Base-by-base conservation (phyloP, 129 eudicot species). In the Kitagawia praeruptora region DNA sequence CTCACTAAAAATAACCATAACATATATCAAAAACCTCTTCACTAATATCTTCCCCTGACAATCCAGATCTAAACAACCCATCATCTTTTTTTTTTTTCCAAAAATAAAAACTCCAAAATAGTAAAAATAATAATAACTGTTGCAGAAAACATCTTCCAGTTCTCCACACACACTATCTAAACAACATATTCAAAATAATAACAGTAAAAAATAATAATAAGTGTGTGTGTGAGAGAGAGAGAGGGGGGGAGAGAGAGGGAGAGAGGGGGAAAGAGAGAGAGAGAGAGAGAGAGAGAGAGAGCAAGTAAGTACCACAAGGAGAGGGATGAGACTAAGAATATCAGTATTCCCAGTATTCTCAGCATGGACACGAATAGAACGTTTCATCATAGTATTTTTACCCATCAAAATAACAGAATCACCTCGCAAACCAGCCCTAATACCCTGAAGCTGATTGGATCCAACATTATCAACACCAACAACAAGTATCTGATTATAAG, bases 381-480 rank as follows among this genome's bases (percentile, higher is more conserved):
- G 76, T 80, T 87, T 87, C 89, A 90, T 90, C 87, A 90, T 86
- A 2, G 91, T 87, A 44, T 90, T 90, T 82, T 90, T 90, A 7
- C 94, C 91, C 94, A 87, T 90, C 31, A 90, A 49, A 71, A 90
- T 84, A 31, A 86, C 46, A 19, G 94, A 90, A 7, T 87, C 89
- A 19, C 91, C 94, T 14, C 94, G 54, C 40, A 90, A 64, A 1
- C 94, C 94, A 18, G 77, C 67, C 27, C 91, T 75, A 21, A 90
- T 90, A 53, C 45, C 63, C 82, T 90, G 94, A 2, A 90, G 74
- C 88, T 90, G 94, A 63, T 82, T 87, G 31, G 94, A 90, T 0
- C 94, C 94, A 42, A 87, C 91, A 23, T 90, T 90, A 72, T 90
- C 91, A 2, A 85, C 94, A 11, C 83, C 85, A 3, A 82, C 91